phyloP scores from a whole-genome alignment of 495 filamentous ascomycete species.

The Tuber melanosporum region DNA sequence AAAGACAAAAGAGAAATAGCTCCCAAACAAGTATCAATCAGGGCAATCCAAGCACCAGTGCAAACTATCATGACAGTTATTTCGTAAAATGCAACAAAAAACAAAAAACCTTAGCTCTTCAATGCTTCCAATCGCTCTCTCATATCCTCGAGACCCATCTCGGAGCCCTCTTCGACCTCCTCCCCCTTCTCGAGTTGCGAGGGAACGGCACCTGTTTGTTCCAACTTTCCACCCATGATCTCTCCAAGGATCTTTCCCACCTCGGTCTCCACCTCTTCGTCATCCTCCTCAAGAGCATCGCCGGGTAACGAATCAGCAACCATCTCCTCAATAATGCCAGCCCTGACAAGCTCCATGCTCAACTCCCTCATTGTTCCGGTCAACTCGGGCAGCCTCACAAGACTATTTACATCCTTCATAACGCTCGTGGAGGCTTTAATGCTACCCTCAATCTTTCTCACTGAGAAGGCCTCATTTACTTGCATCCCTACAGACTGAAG shows the following conservation, averaged over 20 bases:
- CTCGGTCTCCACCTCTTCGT: constrained; percentile 85
- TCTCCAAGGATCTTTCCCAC: constrained; percentile 90
- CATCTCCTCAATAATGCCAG: constrained; percentile 98
- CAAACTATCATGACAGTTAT: not conserved
- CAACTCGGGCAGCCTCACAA: constrained; percentile 78
- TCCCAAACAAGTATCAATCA: not conserved
- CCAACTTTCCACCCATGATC: constrained; percentile 73
- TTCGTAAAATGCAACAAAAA: constrained; percentile 1
- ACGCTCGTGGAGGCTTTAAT: constrained; percentile 80
- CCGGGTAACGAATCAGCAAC: constrained; percentile 77
- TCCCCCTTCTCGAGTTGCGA: constrained; percentile 47
- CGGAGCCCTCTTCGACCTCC: constrained; percentile 53
- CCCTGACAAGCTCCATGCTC: constrained; percentile 78
- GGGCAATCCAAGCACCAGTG: not conserved
- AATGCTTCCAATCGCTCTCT: constrained; percentile 80
- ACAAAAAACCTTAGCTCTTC: constrained; percentile 58
- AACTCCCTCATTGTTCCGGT: constrained; percentile 86
- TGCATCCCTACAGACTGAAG: constrained; percentile 94
- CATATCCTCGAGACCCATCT: constrained; percentile 68
- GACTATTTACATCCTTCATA: constrained; percentile 91
- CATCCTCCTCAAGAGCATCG: constrained; percentile 58
- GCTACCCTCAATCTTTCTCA: constrained; percentile 92
- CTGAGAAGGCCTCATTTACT: constrained; percentile 90
- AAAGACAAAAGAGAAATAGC: not conserved
- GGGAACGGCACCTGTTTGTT: constrained; percentile 56